Percentiles rank a stretch among this genome's conserved stretches.
These are phyloP conservation scores for Ambispora gerdemannii DNA, from an alignment of 192 early-diverging fungal genomes.

Conservation along the genomic window DNA sequence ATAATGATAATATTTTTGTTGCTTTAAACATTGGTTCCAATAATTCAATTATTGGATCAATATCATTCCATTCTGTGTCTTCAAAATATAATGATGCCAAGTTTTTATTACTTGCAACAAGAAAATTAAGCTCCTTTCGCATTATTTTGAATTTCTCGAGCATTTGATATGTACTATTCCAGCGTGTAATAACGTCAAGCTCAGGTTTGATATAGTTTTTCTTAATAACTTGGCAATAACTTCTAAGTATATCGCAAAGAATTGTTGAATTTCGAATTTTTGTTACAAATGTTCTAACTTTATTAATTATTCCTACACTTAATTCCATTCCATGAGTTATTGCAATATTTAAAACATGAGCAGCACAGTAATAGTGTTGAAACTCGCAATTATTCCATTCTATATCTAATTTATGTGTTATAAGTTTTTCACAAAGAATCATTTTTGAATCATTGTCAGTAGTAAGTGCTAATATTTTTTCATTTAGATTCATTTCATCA, in stretches of 20 bases:
- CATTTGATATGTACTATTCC: conserved; percentile 1
- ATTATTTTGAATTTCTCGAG: not conserved
- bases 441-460: conserved; percentile 17
- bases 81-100: not conserved
- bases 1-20: conserved; percentile 7
- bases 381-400: not conserved
- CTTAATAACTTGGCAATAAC: not conserved
- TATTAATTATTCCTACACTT: not conserved
- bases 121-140: not conserved
- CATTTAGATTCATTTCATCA: conserved; percentile 5
- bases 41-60: not conserved
- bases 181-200: not conserved
- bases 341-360: conserved; percentile 15
- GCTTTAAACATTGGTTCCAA: conserved; percentile 18
- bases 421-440: not conserved
- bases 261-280: conserved; percentile 9
- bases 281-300: conserved; percentile 1
- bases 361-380: conserved; percentile 13
- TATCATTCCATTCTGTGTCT: not conserved
- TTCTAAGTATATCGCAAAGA: not conserved
- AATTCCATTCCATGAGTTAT: conserved; percentile 11
- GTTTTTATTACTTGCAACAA: not conserved
- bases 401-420: not conserved
- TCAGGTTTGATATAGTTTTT: not conserved
- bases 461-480: not conserved